Evolutionary conservation across 2,329 filamentous ascomycete species (phyloP), one percentile per base, ranked within the genome.

Genomic region (Fusarium sp.): DNA sequence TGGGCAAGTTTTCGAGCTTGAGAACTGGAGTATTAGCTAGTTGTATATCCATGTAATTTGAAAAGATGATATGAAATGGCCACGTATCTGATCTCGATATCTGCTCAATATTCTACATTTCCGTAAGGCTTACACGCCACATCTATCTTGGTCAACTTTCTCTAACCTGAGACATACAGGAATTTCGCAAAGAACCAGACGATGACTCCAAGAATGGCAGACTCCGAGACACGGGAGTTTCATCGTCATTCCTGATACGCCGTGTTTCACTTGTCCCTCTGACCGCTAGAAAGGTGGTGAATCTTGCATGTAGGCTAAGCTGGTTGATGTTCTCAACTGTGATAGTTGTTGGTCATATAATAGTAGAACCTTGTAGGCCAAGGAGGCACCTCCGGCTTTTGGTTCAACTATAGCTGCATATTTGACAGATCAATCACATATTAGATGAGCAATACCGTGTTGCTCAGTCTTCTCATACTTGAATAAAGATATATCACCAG

Each of bases 171-270:
- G 59, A 68, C 41, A 68, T 6, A 6, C 18, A 33, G 25, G 18
- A 21, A 49, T 23, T 17, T 36, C 13, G 39, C 8, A 41, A 51
- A 40, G 18, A 31, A 18, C 17, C 18, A 6, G 41, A 9, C 9
- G 40, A 37, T 37, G 23, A 17, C 31, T 40, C 40, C 29, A 11
- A 29, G 15, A 29, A 35, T 31, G 40, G 21, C 41, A 42, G 18
- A 13, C 53, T 65, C 49, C 46, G 33, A 67, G 54, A 68, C 55
- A 68, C 27, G 55, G 49, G 29, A 35, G 59, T 68, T 55, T 67
- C 59, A 60, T 55, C n/a, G 11, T 18, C 64, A 61, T 65, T 68
- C 65, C 49, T 36, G 25, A 42, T 43, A 25, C 40, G 48, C 41
- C n/a, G 40, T 40, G 27, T 27, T 36, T 48, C 25, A 33, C 27